These are phyloP conservation scores for Athelia psychrophila DNA, from an alignment of 1,284 basidiomycete genomes.

Conservation along the genomic window DNA sequence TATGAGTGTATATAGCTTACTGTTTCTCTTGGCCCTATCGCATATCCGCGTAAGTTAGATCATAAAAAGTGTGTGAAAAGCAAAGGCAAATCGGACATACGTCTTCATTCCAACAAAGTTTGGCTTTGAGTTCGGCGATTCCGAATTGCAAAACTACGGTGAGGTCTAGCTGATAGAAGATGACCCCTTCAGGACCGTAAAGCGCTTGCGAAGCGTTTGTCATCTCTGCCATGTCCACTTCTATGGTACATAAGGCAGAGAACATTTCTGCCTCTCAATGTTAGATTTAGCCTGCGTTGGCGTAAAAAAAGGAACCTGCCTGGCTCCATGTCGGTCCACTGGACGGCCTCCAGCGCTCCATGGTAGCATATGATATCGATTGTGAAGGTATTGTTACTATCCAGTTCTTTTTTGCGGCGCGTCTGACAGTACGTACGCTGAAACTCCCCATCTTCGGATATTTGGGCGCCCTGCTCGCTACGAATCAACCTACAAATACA, in stretches of 20 bases:
- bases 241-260: slow-evolving; percentile 33
- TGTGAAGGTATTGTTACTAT: neutral
- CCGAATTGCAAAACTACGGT: slow-evolving; percentile 43
- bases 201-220: slow-evolving; percentile 12
- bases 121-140: slow-evolving; percentile 42
- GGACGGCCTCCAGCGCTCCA: slow-evolving; percentile 12
- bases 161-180: slow-evolving; percentile 33
- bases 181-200: slow-evolving; percentile 10
- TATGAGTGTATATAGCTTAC: slow-evolving; percentile 16
- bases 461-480: slow-evolving; percentile 28
- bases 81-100: slow-evolving; percentile 20
- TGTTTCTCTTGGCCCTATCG: slow-evolving; percentile 24
- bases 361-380: neutral
- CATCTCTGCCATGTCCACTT: slow-evolving; percentile 31
- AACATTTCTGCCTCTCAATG: slow-evolving; percentile 16
- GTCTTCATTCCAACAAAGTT: slow-evolving; percentile 41
- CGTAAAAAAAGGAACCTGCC: slow-evolving; percentile 16
- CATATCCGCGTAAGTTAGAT: slow-evolving; percentile 8
- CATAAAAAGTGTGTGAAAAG: neutral
- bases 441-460: slow-evolving; percentile 38
- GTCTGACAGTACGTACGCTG: slow-evolving; percentile 23
- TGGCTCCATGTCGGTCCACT: slow-evolving; percentile 43
- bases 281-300: neutral
- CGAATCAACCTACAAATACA: neutral
- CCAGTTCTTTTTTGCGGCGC: neutral